A percentile compares a stretch with the other conserved stretches of the same genome.
Evolutionary conservation across 257 asterid species (phyloP).

Genomic region (Solanum infundibuliforme): DNA sequence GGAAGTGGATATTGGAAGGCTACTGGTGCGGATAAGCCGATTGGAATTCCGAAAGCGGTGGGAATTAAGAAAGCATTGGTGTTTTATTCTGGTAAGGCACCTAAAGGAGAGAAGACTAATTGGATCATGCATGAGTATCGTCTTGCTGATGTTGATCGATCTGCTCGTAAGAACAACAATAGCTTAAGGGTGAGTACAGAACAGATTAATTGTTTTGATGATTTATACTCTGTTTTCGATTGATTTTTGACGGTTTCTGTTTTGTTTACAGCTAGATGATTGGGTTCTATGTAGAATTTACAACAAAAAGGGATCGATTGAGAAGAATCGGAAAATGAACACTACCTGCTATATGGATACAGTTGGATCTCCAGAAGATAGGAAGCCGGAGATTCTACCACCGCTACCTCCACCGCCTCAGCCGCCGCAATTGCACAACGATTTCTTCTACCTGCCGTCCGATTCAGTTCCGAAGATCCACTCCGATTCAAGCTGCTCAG

Average conservation of each 20-base stretch:
- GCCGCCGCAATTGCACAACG: slow-evolving; percentile 36
- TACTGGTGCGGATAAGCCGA: slow-evolving; percentile 85
- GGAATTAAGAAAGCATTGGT: slow-evolving; percentile 82
- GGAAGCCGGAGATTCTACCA: slow-evolving; percentile 38
- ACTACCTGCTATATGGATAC: background rate
- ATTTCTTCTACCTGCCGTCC: slow-evolving; percentile 42
- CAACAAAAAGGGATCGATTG: slow-evolving; percentile 71
- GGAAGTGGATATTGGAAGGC: slow-evolving; percentile 94
- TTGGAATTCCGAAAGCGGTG: slow-evolving; percentile 56
- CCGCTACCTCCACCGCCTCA: slow-evolving; percentile 30
- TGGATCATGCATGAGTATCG: slow-evolving; percentile 97
- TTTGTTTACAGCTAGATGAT: slow-evolving; percentile 59
- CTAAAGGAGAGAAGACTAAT: slow-evolving; percentile 70
- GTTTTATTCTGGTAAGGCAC: slow-evolving; percentile 83
- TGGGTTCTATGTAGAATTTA: slow-evolving; percentile 93
- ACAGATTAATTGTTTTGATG: background rate
- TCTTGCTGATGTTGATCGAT: slow-evolving; percentile 76
- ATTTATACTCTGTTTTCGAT: background rate
- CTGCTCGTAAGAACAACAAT: slow-evolving; percentile 55
- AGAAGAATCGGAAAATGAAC: slow-evolving; percentile 25
- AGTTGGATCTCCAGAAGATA: slow-evolving; percentile 26
- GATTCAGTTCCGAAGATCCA: slow-evolving; percentile 68
- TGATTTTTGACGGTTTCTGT: slow-evolving; percentile 10
- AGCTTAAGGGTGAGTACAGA: slow-evolving; percentile 50
- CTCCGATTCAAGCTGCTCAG: slow-evolving; percentile 79